phyloP scores from a whole-genome alignment of 2,329 filamentous ascomycete genomes.

The Penicillium occitanis region DNA sequence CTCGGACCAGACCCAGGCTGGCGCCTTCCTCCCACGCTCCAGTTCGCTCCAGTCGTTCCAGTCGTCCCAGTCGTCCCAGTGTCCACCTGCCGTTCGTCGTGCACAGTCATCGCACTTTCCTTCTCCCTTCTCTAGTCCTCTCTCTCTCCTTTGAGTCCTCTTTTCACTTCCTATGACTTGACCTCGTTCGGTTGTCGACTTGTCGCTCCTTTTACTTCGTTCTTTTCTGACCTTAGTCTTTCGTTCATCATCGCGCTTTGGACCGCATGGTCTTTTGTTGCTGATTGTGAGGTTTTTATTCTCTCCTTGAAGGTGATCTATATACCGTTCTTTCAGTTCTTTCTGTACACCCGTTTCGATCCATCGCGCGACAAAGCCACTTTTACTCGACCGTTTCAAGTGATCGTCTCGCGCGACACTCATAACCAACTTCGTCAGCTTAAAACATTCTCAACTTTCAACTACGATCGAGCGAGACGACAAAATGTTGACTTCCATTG shows the following conservation, averaged over 20 bases:
- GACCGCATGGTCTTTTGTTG: constrained; percentile 6
- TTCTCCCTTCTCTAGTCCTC: background rate
- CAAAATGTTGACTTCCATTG: constrained; percentile 39
- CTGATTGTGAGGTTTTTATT: background rate
- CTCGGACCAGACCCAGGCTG: too few species aligned
- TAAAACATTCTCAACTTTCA: constrained; percentile 20
- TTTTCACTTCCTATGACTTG: background rate
- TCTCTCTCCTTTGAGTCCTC: background rate
- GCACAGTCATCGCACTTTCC: background rate
- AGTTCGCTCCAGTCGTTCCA: background rate
- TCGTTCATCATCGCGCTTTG: constrained; percentile 26
- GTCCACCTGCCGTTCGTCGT: background rate
- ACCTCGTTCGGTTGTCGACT: constrained; percentile 14
- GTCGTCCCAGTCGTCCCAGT: background rate
- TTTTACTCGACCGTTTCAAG: background rate
- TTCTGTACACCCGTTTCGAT: background rate
- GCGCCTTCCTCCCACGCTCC: background rate
- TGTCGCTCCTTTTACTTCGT: constrained; percentile 18
- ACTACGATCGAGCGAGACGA: too few species aligned
- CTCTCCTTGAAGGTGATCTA: constrained; percentile 17
- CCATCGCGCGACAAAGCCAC: constrained; percentile 21
- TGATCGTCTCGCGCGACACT: background rate
- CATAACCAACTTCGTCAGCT: constrained; percentile 3
- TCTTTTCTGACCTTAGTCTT: constrained; percentile 31
- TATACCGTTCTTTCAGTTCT: constrained; percentile 7